Evolutionary conservation across 2,329 filamentous ascomycete genomes (phyloP).

Genomic region (Elsinoe australis): DNA sequence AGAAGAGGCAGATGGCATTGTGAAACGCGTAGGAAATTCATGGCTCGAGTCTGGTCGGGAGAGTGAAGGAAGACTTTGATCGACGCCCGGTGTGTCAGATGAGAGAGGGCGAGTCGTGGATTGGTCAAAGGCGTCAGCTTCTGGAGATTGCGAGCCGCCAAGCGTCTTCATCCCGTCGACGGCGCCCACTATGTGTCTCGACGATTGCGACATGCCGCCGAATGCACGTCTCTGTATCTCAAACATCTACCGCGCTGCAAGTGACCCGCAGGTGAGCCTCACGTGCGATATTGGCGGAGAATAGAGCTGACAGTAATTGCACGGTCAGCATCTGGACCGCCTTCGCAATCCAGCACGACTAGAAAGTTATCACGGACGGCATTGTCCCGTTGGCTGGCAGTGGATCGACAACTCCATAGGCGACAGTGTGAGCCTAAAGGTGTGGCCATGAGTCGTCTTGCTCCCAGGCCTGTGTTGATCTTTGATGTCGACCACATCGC

Average conservation of each 20-base stretch:
- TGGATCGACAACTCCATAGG: too few species aligned
- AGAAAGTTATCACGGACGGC: too few species aligned
- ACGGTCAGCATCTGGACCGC: not conserved
- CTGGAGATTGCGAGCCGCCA: not conserved
- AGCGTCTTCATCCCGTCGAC: too few species aligned
- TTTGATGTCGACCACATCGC: too few species aligned
- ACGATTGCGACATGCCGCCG: not conserved
- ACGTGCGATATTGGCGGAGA: not conserved
- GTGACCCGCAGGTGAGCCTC: not conserved
- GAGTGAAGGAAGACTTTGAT: slow-evolving; percentile 8
- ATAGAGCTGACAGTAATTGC: not conserved
- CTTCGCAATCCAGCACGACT: too few species aligned
- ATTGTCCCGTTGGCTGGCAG: too few species aligned
- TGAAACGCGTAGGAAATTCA: slow-evolving; percentile 6
- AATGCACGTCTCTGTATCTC: not conserved
- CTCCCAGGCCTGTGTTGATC: too few species aligned
- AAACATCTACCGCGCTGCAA: not conserved
- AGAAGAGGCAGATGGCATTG: not conserved
- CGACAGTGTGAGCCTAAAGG: too few species aligned
- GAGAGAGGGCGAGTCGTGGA: not conserved
- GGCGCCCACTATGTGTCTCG: too few species aligned
- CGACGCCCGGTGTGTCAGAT: slow-evolving; percentile 6
- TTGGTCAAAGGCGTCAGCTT: not conserved
- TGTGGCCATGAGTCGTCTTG: too few species aligned
- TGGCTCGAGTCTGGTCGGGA: not conserved